Conservation (phyloP, 352 stramenopile species). For the Phytophthora melonis region DNA sequence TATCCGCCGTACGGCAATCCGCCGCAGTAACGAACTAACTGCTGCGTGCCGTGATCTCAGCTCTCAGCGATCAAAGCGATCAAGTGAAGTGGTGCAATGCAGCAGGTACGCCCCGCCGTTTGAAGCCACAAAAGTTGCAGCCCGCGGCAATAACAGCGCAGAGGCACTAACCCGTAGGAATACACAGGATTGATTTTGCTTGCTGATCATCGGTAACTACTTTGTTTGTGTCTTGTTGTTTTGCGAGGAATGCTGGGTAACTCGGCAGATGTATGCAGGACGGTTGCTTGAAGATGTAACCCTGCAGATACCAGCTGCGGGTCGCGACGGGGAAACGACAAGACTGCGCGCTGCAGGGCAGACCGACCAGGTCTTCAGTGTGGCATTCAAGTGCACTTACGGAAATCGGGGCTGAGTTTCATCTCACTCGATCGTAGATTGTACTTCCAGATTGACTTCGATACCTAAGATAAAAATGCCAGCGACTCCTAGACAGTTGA, state of each 20-base stretch:
- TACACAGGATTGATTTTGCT: slow-evolving; percentile 48
- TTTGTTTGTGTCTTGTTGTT: slow-evolving; percentile 37
- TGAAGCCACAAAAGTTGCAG: slow-evolving; percentile 29
- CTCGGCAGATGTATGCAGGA: neutral
- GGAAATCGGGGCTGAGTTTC: neutral
- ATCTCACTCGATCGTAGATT: slow-evolving; percentile 9
- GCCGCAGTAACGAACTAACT: slow-evolving; percentile 45
- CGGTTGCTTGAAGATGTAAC: neutral
- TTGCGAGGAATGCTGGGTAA: slow-evolving; percentile 17
- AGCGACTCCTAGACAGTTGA: slow-evolving; percentile 40
- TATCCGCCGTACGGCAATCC: slow-evolving; percentile 51
- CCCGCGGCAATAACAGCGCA: slow-evolving; percentile 16
- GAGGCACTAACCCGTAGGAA: slow-evolving; percentile 48
- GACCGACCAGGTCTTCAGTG: too few relatives aligned
- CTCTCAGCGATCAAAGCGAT: slow-evolving; percentile 16
- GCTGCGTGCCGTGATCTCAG: slow-evolving; percentile 19
- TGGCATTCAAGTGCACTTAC: neutral
- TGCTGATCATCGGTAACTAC: slow-evolving; percentile 36
- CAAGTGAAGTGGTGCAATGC: slow-evolving; percentile 8
- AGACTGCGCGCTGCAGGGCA: neutral
- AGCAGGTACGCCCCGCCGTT: slow-evolving; percentile 37
- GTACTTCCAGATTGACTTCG: too few relatives aligned
- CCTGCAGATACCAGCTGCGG: neutral
- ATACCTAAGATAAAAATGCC: too few relatives aligned
- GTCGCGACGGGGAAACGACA: neutral